A percentile compares a stretch with the other conserved stretches of the same genome.
These are phyloP conservation scores for Dillenia suffruticosa DNA, from an alignment of 164 flowering plant species.

Conservation along the genomic window DNA sequence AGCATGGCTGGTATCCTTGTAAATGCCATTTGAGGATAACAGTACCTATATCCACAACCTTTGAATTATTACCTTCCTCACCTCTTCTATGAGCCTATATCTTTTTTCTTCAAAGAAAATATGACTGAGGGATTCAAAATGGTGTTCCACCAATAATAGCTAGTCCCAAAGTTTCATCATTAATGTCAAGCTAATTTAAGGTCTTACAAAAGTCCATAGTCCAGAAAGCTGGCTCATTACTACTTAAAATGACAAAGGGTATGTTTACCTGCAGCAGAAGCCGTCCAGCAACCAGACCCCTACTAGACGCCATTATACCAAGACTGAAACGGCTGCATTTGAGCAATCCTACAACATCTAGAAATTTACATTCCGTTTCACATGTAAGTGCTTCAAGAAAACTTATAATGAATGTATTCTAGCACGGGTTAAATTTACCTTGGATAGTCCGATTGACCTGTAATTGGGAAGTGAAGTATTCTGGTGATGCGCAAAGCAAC, in stretches of 20 bases:
- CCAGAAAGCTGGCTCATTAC: too few species aligned
- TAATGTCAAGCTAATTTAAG: too few species aligned
- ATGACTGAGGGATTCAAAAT: too few species aligned
- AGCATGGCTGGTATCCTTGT: too few species aligned
- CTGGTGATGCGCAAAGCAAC: conserved; percentile 75
- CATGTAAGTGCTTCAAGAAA: background rate
- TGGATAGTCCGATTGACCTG: conserved; percentile 82
- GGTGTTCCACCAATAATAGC: too few species aligned
- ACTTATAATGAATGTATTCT: background rate
- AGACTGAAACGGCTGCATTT: conserved; percentile 88
- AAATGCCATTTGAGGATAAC: too few species aligned
- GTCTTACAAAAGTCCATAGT: too few species aligned
- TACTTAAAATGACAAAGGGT: background rate
- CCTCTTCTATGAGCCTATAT: too few species aligned
- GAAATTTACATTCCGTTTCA: background rate
- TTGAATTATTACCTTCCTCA: too few species aligned
- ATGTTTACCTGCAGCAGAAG: conserved; percentile 55
- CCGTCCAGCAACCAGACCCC: conserved; percentile 85
- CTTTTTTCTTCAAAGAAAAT: too few species aligned
- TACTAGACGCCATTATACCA: conserved; percentile 95
- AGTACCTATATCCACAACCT: too few species aligned
- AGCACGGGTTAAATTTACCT: conserved; percentile 36
- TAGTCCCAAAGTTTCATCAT: too few species aligned
- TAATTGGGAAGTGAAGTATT: conserved; percentile 62
- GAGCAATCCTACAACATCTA: conserved; percentile 91